Evolutionary conservation across 169 alveolate genomes (phyloP).

Genomic region (Plasmodium billcollinsi): DNA sequence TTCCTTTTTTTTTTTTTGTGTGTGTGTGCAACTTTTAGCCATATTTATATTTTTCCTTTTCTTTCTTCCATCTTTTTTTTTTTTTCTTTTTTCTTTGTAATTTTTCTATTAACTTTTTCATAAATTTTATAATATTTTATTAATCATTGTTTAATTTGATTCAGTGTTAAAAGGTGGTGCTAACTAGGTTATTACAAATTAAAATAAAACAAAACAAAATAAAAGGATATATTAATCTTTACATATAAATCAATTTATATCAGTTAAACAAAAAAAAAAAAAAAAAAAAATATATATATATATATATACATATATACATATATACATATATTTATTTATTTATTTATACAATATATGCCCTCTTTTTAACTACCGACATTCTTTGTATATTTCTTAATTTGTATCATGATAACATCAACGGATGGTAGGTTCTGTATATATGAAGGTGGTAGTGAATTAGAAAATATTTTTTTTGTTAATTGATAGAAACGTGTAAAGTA

Average conservation of each 20-base stretch:
- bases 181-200: no score
- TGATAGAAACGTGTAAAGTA: conserved; percentile 55
- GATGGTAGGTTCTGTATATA: conserved; percentile 49
- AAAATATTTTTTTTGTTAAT: conserved; percentile 21
- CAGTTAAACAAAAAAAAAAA: no score
- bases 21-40: no score
- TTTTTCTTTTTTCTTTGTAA: conserved; percentile 30
- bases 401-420: conserved; percentile 44
- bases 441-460: conserved; percentile 9
- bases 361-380: background rate
- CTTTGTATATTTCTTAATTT: conserved; percentile 46
- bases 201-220: no score
- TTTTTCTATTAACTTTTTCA: conserved; percentile 70
- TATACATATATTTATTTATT: no score
- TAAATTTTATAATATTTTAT: conserved; percentile 62
- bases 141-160: conserved; percentile 47
- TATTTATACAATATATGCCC: no score
- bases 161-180: conserved; percentile 16
- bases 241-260: no score
- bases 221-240: no score
- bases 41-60: conserved; percentile 15
- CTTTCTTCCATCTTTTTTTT: conserved; percentile 3
- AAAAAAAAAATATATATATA: no score
- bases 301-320: no score
- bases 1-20: conserved; percentile 13